These are phyloP conservation scores for Pterocarpus macrocarpus DNA, from an alignment of 306 rosid genomes.

Conservation along the genomic window DNA sequence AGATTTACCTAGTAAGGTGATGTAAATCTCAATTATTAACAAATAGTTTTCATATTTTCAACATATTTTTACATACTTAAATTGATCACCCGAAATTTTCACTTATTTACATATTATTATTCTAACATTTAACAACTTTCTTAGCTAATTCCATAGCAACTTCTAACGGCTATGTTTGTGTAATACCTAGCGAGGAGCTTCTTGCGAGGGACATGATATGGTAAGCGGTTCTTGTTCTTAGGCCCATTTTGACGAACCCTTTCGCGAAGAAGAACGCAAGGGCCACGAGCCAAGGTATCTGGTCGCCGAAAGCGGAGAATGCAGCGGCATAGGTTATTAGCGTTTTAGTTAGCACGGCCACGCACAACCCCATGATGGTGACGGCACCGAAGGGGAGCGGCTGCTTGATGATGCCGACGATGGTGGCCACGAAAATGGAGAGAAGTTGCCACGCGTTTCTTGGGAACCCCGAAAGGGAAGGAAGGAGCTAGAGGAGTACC, in stretches of 20 bases:
- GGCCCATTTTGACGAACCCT: conserved; percentile 92
- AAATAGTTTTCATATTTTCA: no score
- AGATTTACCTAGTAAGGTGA: no score
- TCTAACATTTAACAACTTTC: no score
- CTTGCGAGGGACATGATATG: conserved; percentile 89
- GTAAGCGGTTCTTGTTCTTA: conserved; percentile 86
- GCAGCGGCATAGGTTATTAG: conserved; percentile 76
- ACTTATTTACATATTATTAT: no score
- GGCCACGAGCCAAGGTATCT: conserved; percentile 93
- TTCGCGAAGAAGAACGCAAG: conserved; percentile 96
- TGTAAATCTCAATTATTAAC: no score
- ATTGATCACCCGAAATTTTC: no score
- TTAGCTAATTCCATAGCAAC: no score
- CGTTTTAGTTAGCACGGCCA: conserved; percentile 87
- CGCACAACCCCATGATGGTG: conserved; percentile 83
- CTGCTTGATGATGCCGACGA: conserved; percentile 91
- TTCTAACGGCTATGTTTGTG: no score
- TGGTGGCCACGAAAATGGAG: conserved; percentile 87
- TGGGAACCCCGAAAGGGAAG: conserved; percentile 75
- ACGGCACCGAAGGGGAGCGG: conserved; percentile 94
- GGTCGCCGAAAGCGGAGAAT: conserved; percentile 93
- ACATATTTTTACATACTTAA: no score
- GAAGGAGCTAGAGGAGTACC: conserved; percentile 80
- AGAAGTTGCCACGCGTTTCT: conserved; percentile 87
- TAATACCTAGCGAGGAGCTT: conserved; percentile 79